phyloP scores from a whole-genome alignment of 495 filamentous ascomycete genomes.

The Penicillium crystallinum region DNA sequence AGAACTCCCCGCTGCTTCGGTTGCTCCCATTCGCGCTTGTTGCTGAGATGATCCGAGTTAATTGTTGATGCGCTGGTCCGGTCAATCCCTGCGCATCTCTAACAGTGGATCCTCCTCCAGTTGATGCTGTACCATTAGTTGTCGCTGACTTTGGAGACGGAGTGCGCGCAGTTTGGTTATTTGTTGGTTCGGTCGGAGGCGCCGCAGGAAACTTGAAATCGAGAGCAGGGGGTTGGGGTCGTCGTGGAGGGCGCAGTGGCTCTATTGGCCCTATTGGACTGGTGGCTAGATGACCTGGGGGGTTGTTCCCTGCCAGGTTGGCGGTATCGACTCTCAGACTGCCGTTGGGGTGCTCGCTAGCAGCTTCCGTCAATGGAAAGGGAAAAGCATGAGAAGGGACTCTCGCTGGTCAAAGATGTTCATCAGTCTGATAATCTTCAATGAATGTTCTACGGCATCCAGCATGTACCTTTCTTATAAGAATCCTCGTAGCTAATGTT shows the following conservation, averaged over 20 bases:
- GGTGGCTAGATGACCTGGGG: slow-evolving; percentile 20
- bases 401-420: not conserved
- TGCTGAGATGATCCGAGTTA: slow-evolving; percentile 69
- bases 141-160: slow-evolving; percentile 27
- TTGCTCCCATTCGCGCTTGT: slow-evolving; percentile 58
- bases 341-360: slow-evolving; percentile 20
- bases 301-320: slow-evolving; percentile 18
- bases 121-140: slow-evolving; percentile 8
- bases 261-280: slow-evolving; percentile 27
- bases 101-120: slow-evolving; percentile 8
- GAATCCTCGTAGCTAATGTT: slow-evolving; percentile 40
- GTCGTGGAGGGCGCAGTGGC: slow-evolving; percentile 30
- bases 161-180: slow-evolving; percentile 32
- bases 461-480: slow-evolving; percentile 38
- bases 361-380: slow-evolving; percentile 26
- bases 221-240: slow-evolving; percentile 42
- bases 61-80: slow-evolving; percentile 49
- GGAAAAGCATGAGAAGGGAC: slow-evolving; percentile 18
- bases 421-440: not conserved
- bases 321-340: slow-evolving; percentile 30
- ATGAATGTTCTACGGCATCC: not conserved
- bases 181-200: slow-evolving; percentile 28
- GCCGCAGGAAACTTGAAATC: slow-evolving; percentile 66
- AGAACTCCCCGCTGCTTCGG: slow-evolving; percentile 93
- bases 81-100: slow-evolving; percentile 18